Conservation (phyloP, 306 rosid genomes). For the Rosa multiflora region DNA sequence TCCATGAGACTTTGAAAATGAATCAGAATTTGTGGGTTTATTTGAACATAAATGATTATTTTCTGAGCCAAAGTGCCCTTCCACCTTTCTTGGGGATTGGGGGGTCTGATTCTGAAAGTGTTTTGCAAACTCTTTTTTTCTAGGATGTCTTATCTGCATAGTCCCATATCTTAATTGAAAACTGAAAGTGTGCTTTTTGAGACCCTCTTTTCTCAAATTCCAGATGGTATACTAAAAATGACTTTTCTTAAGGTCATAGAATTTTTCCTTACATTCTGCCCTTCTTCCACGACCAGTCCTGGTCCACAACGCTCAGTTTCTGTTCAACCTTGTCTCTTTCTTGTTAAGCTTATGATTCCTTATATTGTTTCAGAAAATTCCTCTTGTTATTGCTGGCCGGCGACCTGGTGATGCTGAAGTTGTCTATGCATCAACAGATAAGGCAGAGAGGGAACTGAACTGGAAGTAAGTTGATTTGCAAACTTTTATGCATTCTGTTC, state of each 20-base stretch:
- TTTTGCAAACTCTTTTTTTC: background rate
- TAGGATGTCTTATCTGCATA: background rate
- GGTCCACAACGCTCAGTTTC: background rate
- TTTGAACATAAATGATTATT: background rate
- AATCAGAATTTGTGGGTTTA: background rate
- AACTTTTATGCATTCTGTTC: background rate
- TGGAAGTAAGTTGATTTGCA: conserved; percentile 71
- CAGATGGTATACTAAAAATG: background rate
- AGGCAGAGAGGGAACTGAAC: conserved; percentile 80
- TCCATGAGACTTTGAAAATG: background rate
- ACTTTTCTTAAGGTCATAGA: background rate
- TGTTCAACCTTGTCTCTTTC: background rate
- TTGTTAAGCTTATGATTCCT: conserved; percentile 4
- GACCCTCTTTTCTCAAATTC: background rate
- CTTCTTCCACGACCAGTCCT: background rate
- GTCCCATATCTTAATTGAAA: background rate
- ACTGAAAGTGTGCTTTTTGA: background rate
- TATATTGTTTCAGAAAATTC: conserved; percentile 61
- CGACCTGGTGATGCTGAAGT: conserved; percentile 92
- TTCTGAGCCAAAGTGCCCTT: background rate
- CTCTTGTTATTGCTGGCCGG: conserved; percentile 74
- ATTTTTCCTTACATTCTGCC: background rate
- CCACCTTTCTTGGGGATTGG: background rate
- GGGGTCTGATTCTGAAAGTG: background rate
- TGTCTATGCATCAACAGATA: conserved; percentile 87